Conservation (phyloP, 345 rosid genomes). For the Arabis alpina region DNA sequence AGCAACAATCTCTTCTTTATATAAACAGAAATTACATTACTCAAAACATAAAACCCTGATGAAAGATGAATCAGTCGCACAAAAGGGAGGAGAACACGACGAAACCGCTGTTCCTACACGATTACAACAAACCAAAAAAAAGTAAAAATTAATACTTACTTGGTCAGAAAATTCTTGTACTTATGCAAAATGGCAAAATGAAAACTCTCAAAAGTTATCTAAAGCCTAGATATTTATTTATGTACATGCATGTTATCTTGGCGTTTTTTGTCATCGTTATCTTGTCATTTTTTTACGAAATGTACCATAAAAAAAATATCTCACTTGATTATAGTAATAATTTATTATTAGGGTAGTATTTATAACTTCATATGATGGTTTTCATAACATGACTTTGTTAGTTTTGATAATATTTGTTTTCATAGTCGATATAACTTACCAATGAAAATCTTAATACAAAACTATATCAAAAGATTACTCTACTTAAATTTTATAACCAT, state of each 20-base stretch:
- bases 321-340: too few relatives aligned
- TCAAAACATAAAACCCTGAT: slow-evolving; percentile 5
- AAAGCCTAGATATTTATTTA: background rate
- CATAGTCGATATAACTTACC: background rate
- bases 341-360: too few relatives aligned
- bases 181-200: background rate
- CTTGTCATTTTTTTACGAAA: too few relatives aligned
- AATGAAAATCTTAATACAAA: background rate
- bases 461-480: background rate
- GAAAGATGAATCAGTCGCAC: slow-evolving; percentile 20
- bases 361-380: too few relatives aligned
- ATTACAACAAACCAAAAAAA: background rate
- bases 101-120: slow-evolving; percentile 37
- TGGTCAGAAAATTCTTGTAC: slow-evolving; percentile 2
- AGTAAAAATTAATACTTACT: background rate
- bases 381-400: background rate
- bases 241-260: too few relatives aligned
- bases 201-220: background rate
- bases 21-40: slow-evolving; percentile 18
- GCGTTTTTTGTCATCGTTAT: too few relatives aligned
- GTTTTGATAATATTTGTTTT: background rate
- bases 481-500: background rate
- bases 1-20: slow-evolving; percentile 27
- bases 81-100: slow-evolving; percentile 22
- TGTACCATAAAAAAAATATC: too few relatives aligned